Evolutionary conservation across 164 flowering plant genomes (phyloP).

Genomic region (Nymphaea colorata): DNA sequence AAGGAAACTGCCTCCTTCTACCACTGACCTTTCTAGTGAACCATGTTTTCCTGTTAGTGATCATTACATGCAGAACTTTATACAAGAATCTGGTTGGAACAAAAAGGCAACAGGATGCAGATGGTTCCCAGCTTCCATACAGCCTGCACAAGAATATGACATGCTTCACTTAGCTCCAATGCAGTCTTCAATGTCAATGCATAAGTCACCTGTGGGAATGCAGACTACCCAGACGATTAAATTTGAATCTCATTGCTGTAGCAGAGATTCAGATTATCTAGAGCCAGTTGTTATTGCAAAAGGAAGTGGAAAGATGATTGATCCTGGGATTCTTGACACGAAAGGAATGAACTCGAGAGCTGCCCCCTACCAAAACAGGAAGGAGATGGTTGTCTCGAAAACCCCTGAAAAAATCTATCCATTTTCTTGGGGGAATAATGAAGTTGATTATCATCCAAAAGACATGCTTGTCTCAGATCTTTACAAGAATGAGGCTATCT

Average conservation of each 20-base stretch:
- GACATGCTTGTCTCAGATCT: conserved; percentile 21
- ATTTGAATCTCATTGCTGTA: conserved; percentile 8
- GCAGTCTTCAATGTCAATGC: conserved; percentile 13
- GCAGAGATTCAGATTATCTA: conserved; percentile 6
- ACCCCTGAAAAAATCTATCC: conserved; percentile 11
- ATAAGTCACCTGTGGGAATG: conserved; percentile 9
- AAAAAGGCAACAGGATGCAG: conserved; percentile 10
- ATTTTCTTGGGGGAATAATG: conserved; percentile 14
- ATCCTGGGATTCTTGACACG: conserved; percentile 4
- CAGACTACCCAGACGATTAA: conserved; percentile 10
- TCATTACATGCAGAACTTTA: conserved; percentile 12
- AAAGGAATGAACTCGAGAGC: conserved; percentile 9
- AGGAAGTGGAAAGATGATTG: conserved; percentile 4
- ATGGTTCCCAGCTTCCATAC: conserved; percentile 14
- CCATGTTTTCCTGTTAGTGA: conserved; percentile 14
- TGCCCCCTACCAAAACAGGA: conserved; percentile 14
- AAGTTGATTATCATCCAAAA: conserved; percentile 15
- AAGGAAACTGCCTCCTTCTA: conserved; percentile 10
- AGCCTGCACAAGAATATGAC: conserved; percentile 13
- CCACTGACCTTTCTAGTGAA: conserved; percentile 13
- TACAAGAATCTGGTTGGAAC: conserved; percentile 18
- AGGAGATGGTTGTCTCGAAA: conserved; percentile 10
- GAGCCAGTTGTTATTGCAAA: conserved; percentile 2
- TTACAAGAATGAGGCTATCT: conserved; percentile 43
- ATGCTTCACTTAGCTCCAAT: conserved; percentile 11